These are phyloP conservation scores for Calonectria pseudoturangicola DNA, from an alignment of 2,329 filamentous ascomycete genomes.

Conservation along the genomic window DNA sequence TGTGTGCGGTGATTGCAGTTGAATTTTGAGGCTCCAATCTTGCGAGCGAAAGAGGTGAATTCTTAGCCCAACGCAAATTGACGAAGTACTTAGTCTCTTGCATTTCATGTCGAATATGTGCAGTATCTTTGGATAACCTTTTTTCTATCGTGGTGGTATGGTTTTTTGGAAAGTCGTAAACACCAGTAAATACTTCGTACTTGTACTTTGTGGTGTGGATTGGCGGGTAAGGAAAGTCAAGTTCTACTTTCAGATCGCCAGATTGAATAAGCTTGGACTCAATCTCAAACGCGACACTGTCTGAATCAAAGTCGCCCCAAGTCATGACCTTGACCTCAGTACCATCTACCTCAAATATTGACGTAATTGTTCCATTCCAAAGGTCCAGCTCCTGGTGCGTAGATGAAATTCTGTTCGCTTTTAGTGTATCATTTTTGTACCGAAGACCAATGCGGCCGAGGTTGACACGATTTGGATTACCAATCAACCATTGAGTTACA, in stretches of 20 bases:
- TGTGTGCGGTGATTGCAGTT: slow-evolving; percentile 54
- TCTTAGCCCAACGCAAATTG: slow-evolving; percentile 59
- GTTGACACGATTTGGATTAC: slow-evolving; percentile 67
- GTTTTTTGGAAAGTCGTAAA: slow-evolving; percentile 62
- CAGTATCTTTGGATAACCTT: slow-evolving; percentile 39
- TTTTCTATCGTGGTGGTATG: slow-evolving; percentile 59
- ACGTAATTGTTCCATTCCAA: slow-evolving; percentile 57
- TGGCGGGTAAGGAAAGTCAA: slow-evolving; percentile 66
- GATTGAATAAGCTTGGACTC: slow-evolving; percentile 59
- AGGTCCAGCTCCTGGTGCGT: slow-evolving; percentile 55
- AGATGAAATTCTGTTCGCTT: slow-evolving; percentile 52
- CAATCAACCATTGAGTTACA: slow-evolving; percentile 71
- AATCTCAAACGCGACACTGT: slow-evolving; percentile 61
- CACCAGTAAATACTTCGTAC: slow-evolving; percentile 65
- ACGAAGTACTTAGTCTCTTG: slow-evolving; percentile 62
- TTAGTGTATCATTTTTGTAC: slow-evolving; percentile 58
- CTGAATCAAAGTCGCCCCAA: slow-evolving; percentile 61
- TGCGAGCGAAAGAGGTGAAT: slow-evolving; percentile 42
- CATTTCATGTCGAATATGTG: slow-evolving; percentile 62
- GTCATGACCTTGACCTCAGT: slow-evolving; percentile 59
- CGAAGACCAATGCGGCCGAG: slow-evolving; percentile 64
- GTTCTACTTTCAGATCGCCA: slow-evolving; percentile 60
- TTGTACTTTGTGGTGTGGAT: slow-evolving; percentile 64
- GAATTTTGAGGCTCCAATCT: slow-evolving; percentile 52
- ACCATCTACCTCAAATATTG: slow-evolving; percentile 59